Evolutionary conservation across 441 rosid species (phyloP), one percentile per base, ranked within the genome.

Genomic region (Jatropha podagrica): DNA sequence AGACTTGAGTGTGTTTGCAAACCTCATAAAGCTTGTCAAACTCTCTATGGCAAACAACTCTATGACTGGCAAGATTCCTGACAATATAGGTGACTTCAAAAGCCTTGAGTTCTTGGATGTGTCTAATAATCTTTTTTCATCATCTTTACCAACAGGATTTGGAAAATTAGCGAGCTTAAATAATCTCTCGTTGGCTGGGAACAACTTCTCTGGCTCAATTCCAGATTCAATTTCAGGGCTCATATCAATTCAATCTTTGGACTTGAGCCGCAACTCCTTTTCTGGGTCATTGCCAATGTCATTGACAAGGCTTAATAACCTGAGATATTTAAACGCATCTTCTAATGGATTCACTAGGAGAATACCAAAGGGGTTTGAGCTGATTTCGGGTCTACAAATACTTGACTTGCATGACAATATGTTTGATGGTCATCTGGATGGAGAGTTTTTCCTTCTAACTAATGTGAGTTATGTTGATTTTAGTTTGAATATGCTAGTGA

Each of bases 41-140:
- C 97, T 96, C 54, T 96, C 99, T 26, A 85, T 96, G 93, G 76
- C 95, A 5, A 92, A 92, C 84, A 96, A 96, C 83, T 91, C 93
- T 71, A 90, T 96, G 42, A 73, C 90, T 0, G 97, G 98, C 52
- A 74, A 80, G 61, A 76, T 96, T 58, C 97, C 99, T 20, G 83
- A 78, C 65, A 89, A 86, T 68, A 80, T 93, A 37, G 92, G 84
- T 40, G 81, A 74, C 80, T 89, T 92, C 86, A 84, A 77, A 76
- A 89, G 84, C 83, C 97, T 96, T 10, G 88, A 89, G 85, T 90
- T 88, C 81, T 79, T 96, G 70, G 97, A 96, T 77, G 76, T 96
- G 46, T 93, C 99, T 10, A 80, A 88, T 78, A 93, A 96, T 80
- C 83, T 90, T 14, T 93, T 96, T 77, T 89, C 91, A 12, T 90